These are phyloP conservation scores for Brassica hybrid DNA, from an alignment of 441 rosid genomes.

Conservation along the genomic window DNA sequence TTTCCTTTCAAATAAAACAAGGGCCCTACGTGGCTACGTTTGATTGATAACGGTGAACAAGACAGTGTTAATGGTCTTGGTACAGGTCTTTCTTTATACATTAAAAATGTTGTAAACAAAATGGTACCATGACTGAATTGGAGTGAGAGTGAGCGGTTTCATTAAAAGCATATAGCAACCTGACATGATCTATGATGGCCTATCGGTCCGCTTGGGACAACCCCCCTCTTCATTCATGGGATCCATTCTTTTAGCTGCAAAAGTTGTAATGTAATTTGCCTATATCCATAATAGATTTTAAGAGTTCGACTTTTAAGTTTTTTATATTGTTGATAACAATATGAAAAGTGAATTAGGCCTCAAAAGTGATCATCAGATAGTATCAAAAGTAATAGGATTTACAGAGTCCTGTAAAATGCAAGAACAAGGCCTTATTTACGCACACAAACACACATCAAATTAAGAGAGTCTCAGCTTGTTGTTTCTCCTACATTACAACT, in stretches of 20 bases:
- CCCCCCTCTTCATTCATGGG: constrained; percentile 12
- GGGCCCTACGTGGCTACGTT: no score
- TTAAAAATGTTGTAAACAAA: constrained; percentile 16
- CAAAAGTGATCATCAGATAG: constrained; percentile 2
- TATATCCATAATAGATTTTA: neutral
- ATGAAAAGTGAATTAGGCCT: no score
- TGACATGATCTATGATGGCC: no score
- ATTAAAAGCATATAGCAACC: constrained; percentile 32
- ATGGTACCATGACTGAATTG: constrained; percentile 4
- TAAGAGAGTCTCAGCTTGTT: neutral
- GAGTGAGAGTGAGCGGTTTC: constrained; percentile 30
- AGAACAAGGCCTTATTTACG: constrained; percentile 36
- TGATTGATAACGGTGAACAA: no score
- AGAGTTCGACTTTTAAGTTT: no score
- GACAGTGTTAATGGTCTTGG: neutral
- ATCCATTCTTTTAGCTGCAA: neutral
- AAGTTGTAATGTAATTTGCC: constrained; percentile 3
- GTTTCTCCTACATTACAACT: constrained; percentile 35
- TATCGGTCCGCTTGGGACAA: constrained; percentile 18
- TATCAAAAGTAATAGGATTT: constrained; percentile 26
- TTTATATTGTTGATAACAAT: no score
- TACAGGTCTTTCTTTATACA: constrained; percentile 14
- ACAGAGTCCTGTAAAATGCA: constrained; percentile 23
- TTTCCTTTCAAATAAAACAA: neutral
- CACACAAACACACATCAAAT: constrained; percentile 4